Evolutionary conservation across 805 yeast species (phyloP), one percentile per base, ranked within the genome.

Genomic region (Cyberlindnera lachancei): DNA sequence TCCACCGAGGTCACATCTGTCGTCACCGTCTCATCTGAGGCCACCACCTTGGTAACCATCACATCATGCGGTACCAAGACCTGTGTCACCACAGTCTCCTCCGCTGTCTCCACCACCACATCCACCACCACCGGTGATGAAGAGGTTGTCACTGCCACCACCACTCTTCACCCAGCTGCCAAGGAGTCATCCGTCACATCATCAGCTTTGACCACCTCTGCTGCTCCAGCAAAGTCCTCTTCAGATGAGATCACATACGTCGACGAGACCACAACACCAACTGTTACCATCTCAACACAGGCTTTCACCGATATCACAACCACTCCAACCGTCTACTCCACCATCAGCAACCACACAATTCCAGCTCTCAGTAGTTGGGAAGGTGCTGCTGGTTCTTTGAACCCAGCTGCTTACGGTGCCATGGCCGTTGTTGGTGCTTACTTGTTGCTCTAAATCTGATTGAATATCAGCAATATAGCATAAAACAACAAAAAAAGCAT

Each of bases 231-330:
- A n/a, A n/a, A n/a, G n/a, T 63, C 74, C 23, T 61, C 65, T 33
- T 67, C 64, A 37, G 64, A 40, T n/a, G 45, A 43, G 34, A 35
- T 46, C 42, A 47, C 68, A 40, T 64, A 69, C 34, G 66, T 70
- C 28, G 52, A 48, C 18, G 53, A 43, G 19, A 55, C 57, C 31
- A 51, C 59, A 17, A 60, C 66, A 13, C 61, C 64, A 30, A 61
- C 66, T 20, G 44, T 58, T 17, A 41, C 51, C 10, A 27, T 39
- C 23, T 64, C 75, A 23, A 59, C 61, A 33, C 67, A 61, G 40
- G 64, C 69, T 43, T 63, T 71, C 21, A 66, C 72, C 22, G 48
- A 45, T 24, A 44, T 52, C 34, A 54, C 58, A 19, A 46, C 55
- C 25, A 60, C 65, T 23, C 61, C 64, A 36, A 59, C 64, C n/a